Evolutionary conservation across 179 eudicot genomes (phyloP), one percentile per base, ranked within the genome.

Genomic region (Beta corolliflora): DNA sequence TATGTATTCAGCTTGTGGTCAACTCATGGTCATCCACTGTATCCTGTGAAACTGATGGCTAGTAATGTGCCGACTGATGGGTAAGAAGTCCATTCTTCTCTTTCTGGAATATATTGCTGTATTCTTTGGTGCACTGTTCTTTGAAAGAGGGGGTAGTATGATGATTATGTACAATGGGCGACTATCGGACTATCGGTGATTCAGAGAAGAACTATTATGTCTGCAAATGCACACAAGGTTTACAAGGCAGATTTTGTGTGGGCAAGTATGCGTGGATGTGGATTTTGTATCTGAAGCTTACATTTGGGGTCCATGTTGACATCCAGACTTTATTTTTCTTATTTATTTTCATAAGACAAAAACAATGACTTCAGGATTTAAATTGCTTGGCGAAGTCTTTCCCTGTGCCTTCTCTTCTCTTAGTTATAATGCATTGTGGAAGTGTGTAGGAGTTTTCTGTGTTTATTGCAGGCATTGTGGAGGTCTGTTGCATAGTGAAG

Each of bases 21-120:
- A 66, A 87, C 94, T 46, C 79, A 87, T 78, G 85, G 86, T 63
- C 90, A 92, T 82, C 97, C 94, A 58, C 74, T 94, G 54, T 79
- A 58, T 81, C 97, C 98, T 81, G 98, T 89, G 85, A 96, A 96
- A 91, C 83, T 94, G 88, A 81, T 76, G 58, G 87, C 86, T 72
- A 80, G 93, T 76, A 93, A 77, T 88, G 53, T 88, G 77, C 97
- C 95, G 25, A 65, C 91, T 46, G 99, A 96, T 79, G 94, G 98
- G 99, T 96, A 83, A 91, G 94, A 78, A 44, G 75, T 16, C 50
- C 31, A n/a, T 67, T n/a, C 45, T 53, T 54, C 15, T 54, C 65
- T 41, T 41, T 67, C 11, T 64, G 13, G 36, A 7, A 52, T 48
- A n/a, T 5, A 45, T 5, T 80, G 44, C 12, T 48, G 45, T 4